Evolutionary conservation across 352 stramenopile species (phyloP), one percentile per base, ranked within the genome.

Genomic region (Phytophthora niederhauseri): DNA sequence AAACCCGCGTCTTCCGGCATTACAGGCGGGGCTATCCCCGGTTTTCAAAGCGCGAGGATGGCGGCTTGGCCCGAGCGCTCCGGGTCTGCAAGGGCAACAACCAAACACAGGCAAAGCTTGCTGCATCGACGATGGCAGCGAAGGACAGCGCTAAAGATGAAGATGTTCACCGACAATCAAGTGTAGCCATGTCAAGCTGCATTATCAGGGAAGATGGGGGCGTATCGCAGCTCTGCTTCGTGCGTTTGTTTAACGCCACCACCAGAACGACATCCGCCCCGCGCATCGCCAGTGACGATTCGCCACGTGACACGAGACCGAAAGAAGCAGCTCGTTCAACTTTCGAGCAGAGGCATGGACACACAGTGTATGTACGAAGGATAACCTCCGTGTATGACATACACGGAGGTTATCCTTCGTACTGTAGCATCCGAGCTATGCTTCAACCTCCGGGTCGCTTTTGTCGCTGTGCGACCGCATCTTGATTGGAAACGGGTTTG

Each of bases 1-100:
- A 28, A 11, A 43, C 55, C 26, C 52, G 12, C 26, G 8, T 8
- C 52, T 56, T 34, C 15, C 55, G 58, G 17, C 38, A 56, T 19
- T 57, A 66, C 6, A 11, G 49, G 9, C 49, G 49, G 59, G 64
- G 57, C 64, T 71, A 62, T 71, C 64, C 57, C 38, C n/a, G 7
- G 24, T 1, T 46, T 46, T 24, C 64, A 71, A 53, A 65, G 55
- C 45, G 17, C 15, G 4, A n/a, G 28, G 28, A 53, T 31, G 30
- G 2, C 24, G 54, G 20, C 63, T 61, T 61, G 36, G 46, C 56
- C 28, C 31, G 54, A 65, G 55, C n/a, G 45, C 62, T 55, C 54
- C 7, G 2, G 38, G 14, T 4, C 38, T 15, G 38, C 3, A 17
- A 60, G 31, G 28, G 34, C 14, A 19, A 60, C 17, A 19, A 46